Evolutionary conservation across 768 basidiomycete genomes (phyloP).

Genomic region (Suillus bovinus): DNA sequence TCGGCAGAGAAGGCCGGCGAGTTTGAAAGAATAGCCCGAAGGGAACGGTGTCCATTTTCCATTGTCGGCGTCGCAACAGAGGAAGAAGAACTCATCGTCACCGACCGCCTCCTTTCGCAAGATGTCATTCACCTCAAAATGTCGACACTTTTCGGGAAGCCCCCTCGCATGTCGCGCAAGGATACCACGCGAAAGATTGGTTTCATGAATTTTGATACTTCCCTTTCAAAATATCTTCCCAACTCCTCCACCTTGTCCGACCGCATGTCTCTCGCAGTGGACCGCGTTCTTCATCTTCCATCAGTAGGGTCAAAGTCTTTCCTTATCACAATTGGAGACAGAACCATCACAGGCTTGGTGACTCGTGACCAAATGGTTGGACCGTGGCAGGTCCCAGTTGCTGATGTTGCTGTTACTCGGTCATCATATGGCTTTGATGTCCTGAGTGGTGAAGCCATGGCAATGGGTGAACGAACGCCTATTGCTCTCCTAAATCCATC

Average conservation of each 20-base stretch:
- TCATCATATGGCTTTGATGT: constrained; percentile 91
- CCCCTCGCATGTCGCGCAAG: constrained; percentile 84
- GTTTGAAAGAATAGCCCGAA: constrained; percentile 77
- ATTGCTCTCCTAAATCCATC: constrained; percentile 84
- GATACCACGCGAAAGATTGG: constrained; percentile 50
- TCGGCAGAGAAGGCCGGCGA: constrained; percentile 55
- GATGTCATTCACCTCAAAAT: constrained; percentile 89
- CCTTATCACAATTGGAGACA: constrained; percentile 97
- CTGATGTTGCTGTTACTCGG: constrained; percentile 96
- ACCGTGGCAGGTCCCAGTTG: constrained; percentile 97
- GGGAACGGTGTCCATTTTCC: constrained; percentile 93
- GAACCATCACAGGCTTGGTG: constrained; percentile 91
- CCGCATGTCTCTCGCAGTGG: constrained; percentile 61
- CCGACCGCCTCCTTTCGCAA: constrained; percentile 75
- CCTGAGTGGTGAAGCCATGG: constrained; percentile 91
- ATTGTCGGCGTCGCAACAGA: constrained; percentile 86
- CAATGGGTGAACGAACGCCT: constrained; percentile 96
- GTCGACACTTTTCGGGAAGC: constrained; percentile 95
- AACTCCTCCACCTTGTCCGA: constrained; percentile 38
- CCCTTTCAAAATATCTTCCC: constrained; percentile 69
- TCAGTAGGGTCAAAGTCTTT: constrained; percentile 95
- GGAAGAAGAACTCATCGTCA: constrained; percentile 83
- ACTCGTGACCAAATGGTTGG: constrained; percentile 99
- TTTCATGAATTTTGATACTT: constrained; percentile 65
- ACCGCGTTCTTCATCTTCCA: constrained; percentile 87